Evolutionary conservation across 768 basidiomycete genomes (phyloP), one percentile per base, ranked within the genome.

Genomic region (Xerocomellus chrysenteron): DNA sequence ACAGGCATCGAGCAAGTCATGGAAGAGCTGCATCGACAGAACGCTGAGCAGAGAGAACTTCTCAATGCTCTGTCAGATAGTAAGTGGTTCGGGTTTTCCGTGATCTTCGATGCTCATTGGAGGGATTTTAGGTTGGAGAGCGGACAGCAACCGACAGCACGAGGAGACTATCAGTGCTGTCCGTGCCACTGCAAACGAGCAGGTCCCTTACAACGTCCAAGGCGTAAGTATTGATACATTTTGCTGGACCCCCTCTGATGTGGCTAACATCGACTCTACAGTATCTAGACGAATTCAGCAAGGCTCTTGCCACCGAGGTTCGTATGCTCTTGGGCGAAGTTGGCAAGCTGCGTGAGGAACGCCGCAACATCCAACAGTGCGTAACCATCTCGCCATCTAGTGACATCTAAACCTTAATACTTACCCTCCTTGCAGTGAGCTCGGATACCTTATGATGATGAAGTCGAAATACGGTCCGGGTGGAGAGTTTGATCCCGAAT

Each of bases 241-340:
- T 40, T 40, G 10, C 7, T 57, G 19, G 36, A 52, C 7, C 40
- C n/a, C 62, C 24, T 57, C 60, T 37, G 16, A 37, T 47, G 35
- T 41, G 17, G 44, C 45, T 44, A 50, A 65, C 37, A 14, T 44
- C 37, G 5, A 21, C 28, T 21, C 26, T 26, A 40, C 53, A 91
- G 88, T 93, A 94, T 68, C 80, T 94, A 14, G 88, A 94, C 57
- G 90, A 94, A 54, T 94, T 94, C 74, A 92, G 90, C 70, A 88
- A 85, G 68, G 87, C 92, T 1, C 73, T 94, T 45, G 90, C 92
- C 3, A 78, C 82, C 16, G 92, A 94, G 75, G 91, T 94, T 11
- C 84, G 90, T 32, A 87, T 90, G 80, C 77, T 94, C 14, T 80
- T 94, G 11, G 82, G 80, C 36, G 92, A 94, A 75, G 92, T 93